Percentiles rank a stretch among this genome's conserved stretches.
These are phyloP conservation scores for Claviceps sp. DNA, from an alignment of 2,329 filamentous ascomycete genomes.

Conservation along the genomic window DNA sequence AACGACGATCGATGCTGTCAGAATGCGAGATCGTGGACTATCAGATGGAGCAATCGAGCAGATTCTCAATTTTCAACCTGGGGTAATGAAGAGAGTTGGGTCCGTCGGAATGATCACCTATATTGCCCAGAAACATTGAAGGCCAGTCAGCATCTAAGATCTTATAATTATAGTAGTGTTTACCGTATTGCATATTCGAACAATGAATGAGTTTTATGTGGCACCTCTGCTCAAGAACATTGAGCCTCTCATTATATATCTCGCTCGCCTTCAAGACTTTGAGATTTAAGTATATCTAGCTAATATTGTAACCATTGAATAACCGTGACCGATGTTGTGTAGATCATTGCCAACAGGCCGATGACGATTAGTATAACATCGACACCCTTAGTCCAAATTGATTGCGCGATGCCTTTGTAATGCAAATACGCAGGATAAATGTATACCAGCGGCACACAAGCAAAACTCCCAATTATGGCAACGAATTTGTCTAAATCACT, in stretches of 20 bases:
- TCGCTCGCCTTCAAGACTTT: too few species aligned
- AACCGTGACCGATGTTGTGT: slow-evolving; percentile 51
- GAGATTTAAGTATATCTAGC: neutral
- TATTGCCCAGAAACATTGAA: neutral
- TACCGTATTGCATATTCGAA: too few species aligned
- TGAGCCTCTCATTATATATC: too few species aligned
- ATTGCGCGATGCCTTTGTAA: slow-evolving; percentile 50
- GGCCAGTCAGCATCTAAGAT: too few species aligned
- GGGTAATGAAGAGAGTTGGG: neutral
- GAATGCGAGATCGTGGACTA: slow-evolving; percentile 1
- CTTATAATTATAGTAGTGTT: too few species aligned
- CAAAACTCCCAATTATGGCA: slow-evolving; percentile 58
- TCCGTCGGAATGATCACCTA: neutral
- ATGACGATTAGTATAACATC: slow-evolving; percentile 51
- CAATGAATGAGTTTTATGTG: too few species aligned
- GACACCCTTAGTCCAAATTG: slow-evolving; percentile 37
- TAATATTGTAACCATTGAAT: slow-evolving; percentile 19
- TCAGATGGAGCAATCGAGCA: neutral
- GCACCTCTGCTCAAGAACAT: too few species aligned
- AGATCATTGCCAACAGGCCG: slow-evolving; percentile 55
- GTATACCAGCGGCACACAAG: slow-evolving; percentile 64
- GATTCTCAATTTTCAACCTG: neutral
- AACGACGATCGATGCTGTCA: neutral
- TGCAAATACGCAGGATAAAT: slow-evolving; percentile 64
- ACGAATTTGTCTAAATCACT: slow-evolving; percentile 63